Evolutionary conservation across 345 rosid genomes (phyloP), one percentile per base, ranked within the genome.

Genomic region (Citrus inodora): DNA sequence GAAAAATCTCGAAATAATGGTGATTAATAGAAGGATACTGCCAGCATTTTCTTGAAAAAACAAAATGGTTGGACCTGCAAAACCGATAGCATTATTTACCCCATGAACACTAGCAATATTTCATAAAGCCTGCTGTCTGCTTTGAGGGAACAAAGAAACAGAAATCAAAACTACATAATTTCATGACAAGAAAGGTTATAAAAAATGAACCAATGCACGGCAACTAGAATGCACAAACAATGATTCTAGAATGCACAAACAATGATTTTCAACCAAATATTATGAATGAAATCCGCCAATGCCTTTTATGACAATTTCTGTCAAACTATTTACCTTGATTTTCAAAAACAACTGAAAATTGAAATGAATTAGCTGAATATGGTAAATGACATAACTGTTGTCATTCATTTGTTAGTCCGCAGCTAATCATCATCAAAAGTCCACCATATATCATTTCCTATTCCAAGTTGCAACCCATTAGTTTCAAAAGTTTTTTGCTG

Each of bases 11-110:
- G 10, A 37, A 35, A 75, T 24, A 24, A 61, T 30, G 24, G 33
- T 24, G 38, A 70, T 22, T 4, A 28, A 40, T 59, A 74, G 27
- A 71, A 96, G 94, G 98, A 96, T 96, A 94, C 99, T 96, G 85
- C 99, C 99, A 5, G 99, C 99, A 87, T 96, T 96, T 86, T 96
- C 99, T 86, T 96, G 99, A 86, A 95, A 96, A 87, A 94, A 96
- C 78, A 96, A 80, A 84, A 96, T 84, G 28, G 99, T 96, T 67
- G 99, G 99, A 83, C 99, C 99, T 96, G 98, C 84, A 93, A 68
- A 30, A 79, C 21, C 59, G 80, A 75, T 73, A 77, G 30, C 24
- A 7, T 24, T 1, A n/a, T 53, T 76, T 67, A 68, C 76, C 71
- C 35, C 42, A 76, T 70, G 40, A 74, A 30, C 60, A 60, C 35